Base-by-base conservation (phyloP, 371 early-diverging fungal genomes). In the Circinella umbellata region DNA sequence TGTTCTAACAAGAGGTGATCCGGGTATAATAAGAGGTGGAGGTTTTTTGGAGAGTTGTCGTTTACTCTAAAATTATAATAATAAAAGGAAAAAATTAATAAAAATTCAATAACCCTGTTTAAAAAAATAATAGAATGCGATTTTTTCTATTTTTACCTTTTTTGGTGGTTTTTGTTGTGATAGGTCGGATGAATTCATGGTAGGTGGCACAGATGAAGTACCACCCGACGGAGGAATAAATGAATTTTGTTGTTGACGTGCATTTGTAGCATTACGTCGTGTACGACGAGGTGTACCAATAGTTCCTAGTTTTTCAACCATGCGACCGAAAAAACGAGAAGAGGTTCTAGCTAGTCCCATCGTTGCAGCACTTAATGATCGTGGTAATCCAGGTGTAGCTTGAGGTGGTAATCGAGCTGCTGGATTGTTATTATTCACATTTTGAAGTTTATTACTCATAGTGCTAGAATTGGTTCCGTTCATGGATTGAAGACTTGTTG, bases 331-430 rank as follows among this genome's bases (percentile, higher is more conserved):
- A 42, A 72, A 64, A 3, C 68, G 64, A 47, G 68, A 61, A 15
- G 68, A 68, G 9, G 66, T 54, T 27, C 72, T 64, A 20, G 64
- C 72, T 35, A 72, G 47, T 15, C 64, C 60, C 69, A 69, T 69
- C 0, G 64, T 69, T 3, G 69, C 69, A 47, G 64, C 49, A 37
- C 69, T 72, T 38, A 64, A 51, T 35, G 61, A 64, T 18, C 61
- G 68, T 15, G 36, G 67, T 60, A 64, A 37, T n/a, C 68, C 65
- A 6, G 65, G 65, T n/a, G 65, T 64, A 3, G 49, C 48, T 48
- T 47, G 65, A 35, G 63, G 54, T 36, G 53, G 63, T 42, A 53
- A 35, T 17, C 13, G 67, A 20, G 68, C 15, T 11, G 69, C 46
- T 39, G 62, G 53, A 54, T 63, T 39, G 7, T 55, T 8, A n/a